Evolutionary conservation across 306 rosid species (phyloP), one percentile per base, ranked within the genome.

Genomic region (Styphnolobium japonicum): DNA sequence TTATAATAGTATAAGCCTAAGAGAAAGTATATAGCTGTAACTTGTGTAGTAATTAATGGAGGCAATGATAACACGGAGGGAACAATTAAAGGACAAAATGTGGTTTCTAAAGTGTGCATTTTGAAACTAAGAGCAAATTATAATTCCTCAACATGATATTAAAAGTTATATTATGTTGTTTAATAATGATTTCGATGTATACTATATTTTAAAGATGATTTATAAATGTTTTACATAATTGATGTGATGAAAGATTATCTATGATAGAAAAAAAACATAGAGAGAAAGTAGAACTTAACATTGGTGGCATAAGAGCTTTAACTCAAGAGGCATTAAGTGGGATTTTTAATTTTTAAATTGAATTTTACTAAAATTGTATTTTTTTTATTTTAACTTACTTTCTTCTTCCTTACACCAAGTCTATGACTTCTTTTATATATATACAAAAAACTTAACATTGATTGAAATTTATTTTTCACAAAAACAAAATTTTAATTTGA

Each of bases 31-130:
- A 10, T 37, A 67, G 73, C 2, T 42, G 65, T 85, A 78, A 40
- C 81, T 82, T 75, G 82, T 49, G 61, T 3, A 22, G 55, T 80
- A 81, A 80, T 70, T 61, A 53, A 69, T 75, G 78, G 53, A 16
- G 58, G 83, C 57, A 80, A 82, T 85, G 82, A 88, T 84, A 46
- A 67, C 60, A 16, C 31, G 31, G 5, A 22, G n/a, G 80, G 83
- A 82, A 83, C 88, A 89, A 84, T 90, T 89, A 84, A 77, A 84
- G 76, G 90, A 82, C 92, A 93, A 87, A 88, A 69, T 83, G 79
- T 89, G 78, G 86, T 91, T n/a, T 83, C 81, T 69, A 39, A 86
- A 84, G 75, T 66, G 74, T 82, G 75, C 82, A 80, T 92, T 83
- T 80, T 74, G 80, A 82, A 74, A 55, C 48, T 39, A 62, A 6